phyloP scores from a whole-genome alignment of 371 early-diverging fungal species.

The Mortierella sp. region DNA sequence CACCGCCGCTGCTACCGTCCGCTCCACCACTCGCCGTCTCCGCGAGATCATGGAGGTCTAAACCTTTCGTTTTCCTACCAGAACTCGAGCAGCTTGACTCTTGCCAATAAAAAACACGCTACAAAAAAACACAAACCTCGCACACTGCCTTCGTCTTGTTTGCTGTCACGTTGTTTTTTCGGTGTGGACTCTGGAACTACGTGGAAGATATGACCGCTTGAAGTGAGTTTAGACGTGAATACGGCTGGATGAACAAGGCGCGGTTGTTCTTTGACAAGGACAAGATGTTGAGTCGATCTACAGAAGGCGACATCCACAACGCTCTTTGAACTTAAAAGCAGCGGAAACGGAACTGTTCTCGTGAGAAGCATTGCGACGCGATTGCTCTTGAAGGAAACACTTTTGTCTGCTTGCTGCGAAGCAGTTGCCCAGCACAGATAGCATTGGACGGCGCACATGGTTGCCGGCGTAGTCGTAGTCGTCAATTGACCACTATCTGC shows the following conservation, averaged over 20 bases:
- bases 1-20: conserved; percentile 92
- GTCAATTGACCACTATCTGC: neutral
- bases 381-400: neutral
- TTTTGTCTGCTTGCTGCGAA: neutral
- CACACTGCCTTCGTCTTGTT: neutral
- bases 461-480: neutral
- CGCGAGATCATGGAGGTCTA: conserved; percentile 96
- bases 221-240: neutral
- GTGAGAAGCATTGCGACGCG: neutral
- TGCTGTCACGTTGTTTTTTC: neutral
- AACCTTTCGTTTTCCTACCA: conserved; percentile 51
- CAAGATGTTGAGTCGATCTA: conserved; percentile 4
- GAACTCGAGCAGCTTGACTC: conserved; percentile 48
- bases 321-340: conserved; percentile 7
- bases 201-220: neutral
- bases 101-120: conserved; percentile 39
- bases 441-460: neutral
- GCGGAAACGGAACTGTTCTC: neutral
- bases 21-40: conserved; percentile 97
- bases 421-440: neutral
- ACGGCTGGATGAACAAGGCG: no score
- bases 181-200: neutral
- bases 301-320: neutral
- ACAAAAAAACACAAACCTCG: conserved; percentile 21
- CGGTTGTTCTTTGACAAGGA: neutral